phyloP scores from a whole-genome alignment of 2,329 filamentous ascomycete species.

The Capronia coronata region DNA sequence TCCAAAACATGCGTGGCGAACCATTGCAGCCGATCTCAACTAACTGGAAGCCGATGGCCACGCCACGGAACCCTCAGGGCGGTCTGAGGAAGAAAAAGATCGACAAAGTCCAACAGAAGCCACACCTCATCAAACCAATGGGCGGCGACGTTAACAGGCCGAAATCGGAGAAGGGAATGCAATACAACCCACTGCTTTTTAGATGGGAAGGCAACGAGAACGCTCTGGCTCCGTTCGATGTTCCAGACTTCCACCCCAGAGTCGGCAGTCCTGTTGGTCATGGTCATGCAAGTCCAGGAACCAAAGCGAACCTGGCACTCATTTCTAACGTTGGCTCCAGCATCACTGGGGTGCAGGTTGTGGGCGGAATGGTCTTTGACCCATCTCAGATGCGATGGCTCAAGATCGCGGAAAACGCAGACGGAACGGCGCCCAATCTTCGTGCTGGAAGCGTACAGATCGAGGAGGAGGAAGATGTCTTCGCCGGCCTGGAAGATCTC shows the following conservation, averaged over 20 bases:
- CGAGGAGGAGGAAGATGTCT: slow-evolving; percentile 86
- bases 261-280: slow-evolving; percentile 19
- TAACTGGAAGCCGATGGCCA: slow-evolving; percentile 52
- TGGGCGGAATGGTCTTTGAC: slow-evolving; percentile 98
- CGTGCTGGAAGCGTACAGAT: slow-evolving; percentile 49
- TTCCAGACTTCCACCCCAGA: slow-evolving; percentile 37
- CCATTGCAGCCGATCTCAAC: slow-evolving; percentile 49
- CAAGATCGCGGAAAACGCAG: slow-evolving; percentile 52
- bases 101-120: slow-evolving; percentile 54
- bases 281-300: slow-evolving; percentile 21
- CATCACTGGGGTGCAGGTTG: slow-evolving; percentile 75
- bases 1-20: slow-evolving; percentile 37
- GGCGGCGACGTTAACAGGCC: slow-evolving; percentile 63
- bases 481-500: slow-evolving; percentile 89
- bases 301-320: slow-evolving; percentile 50
- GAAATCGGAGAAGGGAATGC: slow-evolving; percentile 94
- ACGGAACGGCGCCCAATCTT: slow-evolving; percentile 17
- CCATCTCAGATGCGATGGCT: slow-evolving; percentile 97
- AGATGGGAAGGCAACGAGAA: slow-evolving; percentile 97
- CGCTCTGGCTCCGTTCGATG: slow-evolving; percentile 69
- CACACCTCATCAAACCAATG: slow-evolving; percentile 83
- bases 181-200: slow-evolving; percentile 79
- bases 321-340: slow-evolving; percentile 84
- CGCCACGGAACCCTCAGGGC: slow-evolving; percentile 15
- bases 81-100: slow-evolving; percentile 45